Conservation (phyloP, 1,284 basidiomycete species). For the Singerocomus inundabilis region DNA sequence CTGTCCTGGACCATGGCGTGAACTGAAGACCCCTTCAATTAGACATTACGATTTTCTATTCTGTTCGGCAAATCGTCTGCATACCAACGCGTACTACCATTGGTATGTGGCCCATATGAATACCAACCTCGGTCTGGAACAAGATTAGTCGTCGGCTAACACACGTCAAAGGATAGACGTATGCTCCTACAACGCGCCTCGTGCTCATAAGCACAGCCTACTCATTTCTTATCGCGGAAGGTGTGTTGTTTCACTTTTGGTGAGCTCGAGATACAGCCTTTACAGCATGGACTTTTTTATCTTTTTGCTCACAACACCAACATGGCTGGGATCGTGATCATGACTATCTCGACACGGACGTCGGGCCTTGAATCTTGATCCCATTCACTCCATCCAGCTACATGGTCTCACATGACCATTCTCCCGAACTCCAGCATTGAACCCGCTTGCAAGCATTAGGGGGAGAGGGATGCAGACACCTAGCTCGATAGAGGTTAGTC, state of each 20-base stretch:
- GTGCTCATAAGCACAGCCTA: slow-evolving; percentile 30
- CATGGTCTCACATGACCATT: slow-evolving; percentile 23
- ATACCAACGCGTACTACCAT: neutral
- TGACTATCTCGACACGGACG: no score
- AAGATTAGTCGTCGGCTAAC: no score
- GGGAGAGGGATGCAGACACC: neutral
- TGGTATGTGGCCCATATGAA: no score
- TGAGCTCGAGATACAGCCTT: slow-evolving; percentile 26
- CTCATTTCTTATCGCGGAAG: slow-evolving; percentile 38
- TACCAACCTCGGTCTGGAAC: no score
- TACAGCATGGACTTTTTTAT: slow-evolving; percentile 34
- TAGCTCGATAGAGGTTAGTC: slow-evolving; percentile 40
- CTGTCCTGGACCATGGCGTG: neutral
- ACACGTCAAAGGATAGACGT: no score
- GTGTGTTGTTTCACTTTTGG: slow-evolving; percentile 6
- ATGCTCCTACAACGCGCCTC: slow-evolving; percentile 7
- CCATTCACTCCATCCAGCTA: slow-evolving; percentile 36
- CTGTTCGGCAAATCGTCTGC: slow-evolving; percentile 9
- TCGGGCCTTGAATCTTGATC: slow-evolving; percentile 30
- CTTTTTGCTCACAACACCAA: no score
- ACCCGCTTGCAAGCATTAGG: neutral
- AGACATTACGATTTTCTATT: slow-evolving; percentile 8
- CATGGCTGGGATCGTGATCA: no score
- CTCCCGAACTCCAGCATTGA: slow-evolving; percentile 35
- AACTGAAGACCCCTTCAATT: slow-evolving; percentile 23